These are phyloP conservation scores for Penicillium subrubescens DNA, from an alignment of 495 filamentous ascomycete genomes.

Conservation along the genomic window DNA sequence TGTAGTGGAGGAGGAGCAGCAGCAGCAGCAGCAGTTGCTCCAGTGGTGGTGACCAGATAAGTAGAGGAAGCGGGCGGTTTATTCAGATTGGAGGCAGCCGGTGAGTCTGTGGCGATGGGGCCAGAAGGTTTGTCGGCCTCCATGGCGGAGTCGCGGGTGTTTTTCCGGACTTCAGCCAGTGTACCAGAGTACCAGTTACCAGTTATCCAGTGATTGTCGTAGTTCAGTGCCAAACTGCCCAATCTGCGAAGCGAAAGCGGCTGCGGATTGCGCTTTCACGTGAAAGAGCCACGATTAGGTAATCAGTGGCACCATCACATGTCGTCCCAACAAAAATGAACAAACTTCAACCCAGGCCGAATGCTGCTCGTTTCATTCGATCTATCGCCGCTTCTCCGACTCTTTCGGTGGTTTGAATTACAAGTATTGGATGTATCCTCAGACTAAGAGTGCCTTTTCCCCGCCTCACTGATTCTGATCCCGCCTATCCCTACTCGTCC, in stretches of 20 bases:
- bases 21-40: not conserved
- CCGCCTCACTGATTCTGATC: not conserved
- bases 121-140: slow-evolving; percentile 2
- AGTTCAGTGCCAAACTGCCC: not conserved
- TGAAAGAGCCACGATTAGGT: slow-evolving; percentile 1
- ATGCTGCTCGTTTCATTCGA: not conserved
- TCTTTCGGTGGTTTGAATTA: not conserved
- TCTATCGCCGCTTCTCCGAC: not conserved
- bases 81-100: slow-evolving; percentile 11
- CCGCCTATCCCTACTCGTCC: slow-evolving; percentile 6
- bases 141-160: slow-evolving; percentile 1
- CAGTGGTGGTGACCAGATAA: not conserved
- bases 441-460: no score
- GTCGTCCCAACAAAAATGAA: slow-evolving; percentile 6
- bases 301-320: slow-evolving; percentile 5
- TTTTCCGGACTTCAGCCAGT: not conserved
- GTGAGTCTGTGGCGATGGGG: slow-evolving; percentile 5
- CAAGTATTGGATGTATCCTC: not conserved
- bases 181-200: no score
- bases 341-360: not conserved
- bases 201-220: not conserved
- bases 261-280: slow-evolving; percentile 7
- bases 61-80: slow-evolving; percentile 12
- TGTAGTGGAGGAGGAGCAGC: not conserved
- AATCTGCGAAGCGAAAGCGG: not conserved